These are phyloP conservation scores for Melanogaster broomeanus DNA, from an alignment of 768 basidiomycete genomes.

Conservation along the genomic window DNA sequence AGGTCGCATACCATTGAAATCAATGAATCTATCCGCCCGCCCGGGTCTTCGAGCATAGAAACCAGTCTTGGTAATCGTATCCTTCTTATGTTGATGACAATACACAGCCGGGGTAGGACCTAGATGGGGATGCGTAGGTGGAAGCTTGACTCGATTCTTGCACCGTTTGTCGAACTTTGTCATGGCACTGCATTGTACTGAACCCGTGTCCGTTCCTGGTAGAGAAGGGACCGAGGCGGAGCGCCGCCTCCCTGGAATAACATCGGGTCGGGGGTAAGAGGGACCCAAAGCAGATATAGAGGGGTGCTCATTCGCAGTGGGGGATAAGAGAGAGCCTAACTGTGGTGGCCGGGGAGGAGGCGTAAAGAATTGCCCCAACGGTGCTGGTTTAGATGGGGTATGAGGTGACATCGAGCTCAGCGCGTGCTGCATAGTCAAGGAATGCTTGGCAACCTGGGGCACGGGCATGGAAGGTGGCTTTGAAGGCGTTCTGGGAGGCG, in stretches of 20 bases:
- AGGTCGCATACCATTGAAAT: constrained; percentile 51
- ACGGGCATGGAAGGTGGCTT: constrained; percentile 37
- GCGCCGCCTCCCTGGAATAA: constrained; percentile 22
- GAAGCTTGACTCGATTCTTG: constrained; percentile 54
- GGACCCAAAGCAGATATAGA: constrained; percentile 7
- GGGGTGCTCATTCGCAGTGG: background rate
- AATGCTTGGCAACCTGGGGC: constrained; percentile 33
- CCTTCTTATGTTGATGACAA: constrained; percentile 67
- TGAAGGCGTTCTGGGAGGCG: constrained; percentile 19
- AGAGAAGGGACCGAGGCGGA: constrained; percentile 16
- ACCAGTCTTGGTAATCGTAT: constrained; percentile 49
- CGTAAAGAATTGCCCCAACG: constrained; percentile 15
- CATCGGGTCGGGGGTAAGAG: constrained; percentile 11
- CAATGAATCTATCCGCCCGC: constrained; percentile 44
- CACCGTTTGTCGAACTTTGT: constrained; percentile 70
- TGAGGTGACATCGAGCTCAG: constrained; percentile 7
- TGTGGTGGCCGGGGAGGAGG: constrained; percentile 35
- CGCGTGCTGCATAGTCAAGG: constrained; percentile 41
- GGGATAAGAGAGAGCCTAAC: constrained; percentile 30
- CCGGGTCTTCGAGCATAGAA: constrained; percentile 55
- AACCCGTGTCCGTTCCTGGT: constrained; percentile 14
- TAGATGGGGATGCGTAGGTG: constrained; percentile 24
- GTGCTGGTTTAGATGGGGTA: constrained; percentile 15
- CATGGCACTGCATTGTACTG: constrained; percentile 58
- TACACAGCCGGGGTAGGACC: constrained; percentile 41